Base-by-base conservation (phyloP, 2,329 filamentous ascomycete genomes). In the Corynespora cassiicola region DNA sequence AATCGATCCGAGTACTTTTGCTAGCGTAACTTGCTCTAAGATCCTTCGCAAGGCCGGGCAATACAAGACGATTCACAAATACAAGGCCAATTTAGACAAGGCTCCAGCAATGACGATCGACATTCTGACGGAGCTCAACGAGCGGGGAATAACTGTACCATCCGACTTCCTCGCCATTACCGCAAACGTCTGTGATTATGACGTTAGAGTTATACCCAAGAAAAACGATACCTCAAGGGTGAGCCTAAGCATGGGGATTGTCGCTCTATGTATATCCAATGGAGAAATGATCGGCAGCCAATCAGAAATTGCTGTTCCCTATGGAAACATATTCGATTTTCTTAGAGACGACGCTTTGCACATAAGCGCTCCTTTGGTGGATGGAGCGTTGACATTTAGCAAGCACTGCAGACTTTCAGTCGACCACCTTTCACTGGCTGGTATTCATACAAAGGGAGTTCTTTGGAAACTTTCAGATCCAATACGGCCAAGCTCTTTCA, bases 341-440 rank as follows among this genome's bases (percentile, higher is more conserved):
- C 24, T 49, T 21, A 19, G 37, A 12, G 30, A 31, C 18, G 23
- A 36, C 16, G 28, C 34, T 7, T 20, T 46, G 14, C 27, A 31
- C 14, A 35, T 27, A 28, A 38, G 26, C 27, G n/a, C 30, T 34
- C 24, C 38, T 35, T 12, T 39, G 7, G 24, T 21, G 20, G 23
- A 21, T 15, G 31, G 38, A 7, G 39, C 28, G 22, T 20, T 42
- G 6, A 46, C 35, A 14, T 49, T 46, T 20, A 35, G 42, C 22
- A 49, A 49, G 15, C 30, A 40, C 11, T 49, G 45, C 22, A 42
- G 42, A n/a, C 31, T 49, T 11, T 31, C 39, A 12, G 35, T 32
- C 10, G 22, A 23, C 11, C n/a, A 18, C 6, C 25, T 49, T 10
- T 45, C 28, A 9, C 9, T n/a, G 7, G 9, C 34, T 10, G 45